Base-by-base conservation (phyloP, 345 rosid species). In the Zanthoxylum bungeanum region DNA sequence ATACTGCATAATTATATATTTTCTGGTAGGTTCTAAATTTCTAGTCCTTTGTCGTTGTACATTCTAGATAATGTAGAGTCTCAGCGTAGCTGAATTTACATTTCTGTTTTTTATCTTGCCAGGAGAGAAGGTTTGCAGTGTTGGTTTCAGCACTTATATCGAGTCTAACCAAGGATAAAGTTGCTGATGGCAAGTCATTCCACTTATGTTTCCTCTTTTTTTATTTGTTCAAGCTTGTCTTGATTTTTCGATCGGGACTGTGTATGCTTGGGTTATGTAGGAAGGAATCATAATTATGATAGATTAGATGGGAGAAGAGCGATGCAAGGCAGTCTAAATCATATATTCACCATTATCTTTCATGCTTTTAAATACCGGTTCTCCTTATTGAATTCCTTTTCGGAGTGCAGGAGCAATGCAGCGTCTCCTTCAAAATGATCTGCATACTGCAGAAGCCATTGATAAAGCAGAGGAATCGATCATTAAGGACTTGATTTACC, bases 391-490 rank as follows among this genome's bases (percentile, higher is more conserved):
- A 4, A 49, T 10, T 60, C 30, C 61, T 75, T 73, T 21, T 55
- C 30, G 19, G 60, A 59, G 28, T 78, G 82, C 87, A 93, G 98
- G 93, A 60, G 98, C 98, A 55, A 82, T 94, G 68, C 85, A 89
- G 69, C 89, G 93, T 74, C 97, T 94, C 70, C 82, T 51, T 55
- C 85, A 89, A 61, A 90, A 88, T 76, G 75, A 73, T 68, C 80
- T 94, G 78, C 97, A 90, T 75, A 82, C 92, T 72, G 92, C 97
- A 22, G 88, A 89, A 73, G 88, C 98, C 69, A 81, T 94, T 74
- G 93, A 89, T 55, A 74, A 81, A 78, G 90, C 98, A 25, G 90
- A 90, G 81, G 98, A 94, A 83, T 81, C 81, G 74, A 73, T 84
- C 69, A 81, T 94, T 59, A 94, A 75, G 79, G 91, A 84, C 66